phyloP scores from a whole-genome alignment of 495 filamentous ascomycete species.

The Pseudotulostoma volvatum region DNA sequence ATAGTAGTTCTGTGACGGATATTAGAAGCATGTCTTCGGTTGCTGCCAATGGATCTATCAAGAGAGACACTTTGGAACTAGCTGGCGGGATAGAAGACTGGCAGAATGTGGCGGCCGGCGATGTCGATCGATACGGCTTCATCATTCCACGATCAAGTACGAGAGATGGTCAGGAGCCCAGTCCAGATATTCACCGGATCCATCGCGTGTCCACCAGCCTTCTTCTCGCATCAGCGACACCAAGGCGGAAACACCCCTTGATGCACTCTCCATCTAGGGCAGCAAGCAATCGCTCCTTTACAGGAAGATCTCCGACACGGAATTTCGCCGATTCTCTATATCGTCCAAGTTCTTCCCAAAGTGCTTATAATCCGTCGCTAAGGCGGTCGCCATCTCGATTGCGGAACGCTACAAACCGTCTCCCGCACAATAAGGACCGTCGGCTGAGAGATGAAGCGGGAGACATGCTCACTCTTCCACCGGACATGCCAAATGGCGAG shows the following conservation, averaged over 20 bases:
- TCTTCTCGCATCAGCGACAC: conserved; percentile 44
- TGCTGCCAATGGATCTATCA: conserved; percentile 14
- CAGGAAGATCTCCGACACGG: conserved; percentile 38
- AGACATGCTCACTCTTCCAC: conserved; percentile 74
- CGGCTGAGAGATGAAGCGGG: conserved; percentile 68
- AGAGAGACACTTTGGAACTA: conserved; percentile 39
- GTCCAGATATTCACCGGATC: conserved; percentile 29
- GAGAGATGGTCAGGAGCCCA: conserved; percentile 21
- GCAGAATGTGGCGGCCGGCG: conserved; percentile 72
- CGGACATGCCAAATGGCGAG: conserved; percentile 42
- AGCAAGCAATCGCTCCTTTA: conserved; percentile 28
- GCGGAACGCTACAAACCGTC: conserved; percentile 51
- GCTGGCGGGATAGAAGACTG: conserved; percentile 91
- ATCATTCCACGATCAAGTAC: conserved; percentile 39
- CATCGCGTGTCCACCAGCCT: conserved; percentile 53
- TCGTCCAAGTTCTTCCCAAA: conserved; percentile 31
- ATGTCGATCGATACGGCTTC: conserved; percentile 92
- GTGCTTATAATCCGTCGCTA: conserved; percentile 23
- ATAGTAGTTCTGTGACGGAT: conserved; percentile 5
- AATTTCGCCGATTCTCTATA: conserved; percentile 20
- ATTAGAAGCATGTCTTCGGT: conserved; percentile 3
- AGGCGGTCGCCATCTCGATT: conserved; percentile 28
- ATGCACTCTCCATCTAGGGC: conserved; percentile 31
- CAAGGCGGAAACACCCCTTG: conserved; percentile 39
- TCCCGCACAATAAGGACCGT: conserved; percentile 62